Base-by-base conservation (phyloP, 1,284 basidiomycete genomes). In the Malassezia pachydermatis region DNA sequence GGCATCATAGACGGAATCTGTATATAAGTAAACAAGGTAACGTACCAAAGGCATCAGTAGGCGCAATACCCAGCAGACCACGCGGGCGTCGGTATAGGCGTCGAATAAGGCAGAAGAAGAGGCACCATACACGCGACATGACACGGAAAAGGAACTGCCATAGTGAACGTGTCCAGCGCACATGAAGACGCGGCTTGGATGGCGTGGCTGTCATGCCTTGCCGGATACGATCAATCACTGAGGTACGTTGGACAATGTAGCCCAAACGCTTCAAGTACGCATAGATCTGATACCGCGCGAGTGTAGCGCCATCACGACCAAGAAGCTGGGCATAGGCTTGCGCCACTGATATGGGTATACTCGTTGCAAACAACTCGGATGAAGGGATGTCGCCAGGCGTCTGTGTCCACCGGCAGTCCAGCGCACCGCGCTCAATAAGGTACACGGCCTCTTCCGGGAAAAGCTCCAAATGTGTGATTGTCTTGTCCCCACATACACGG, bases 401-500 rank as follows among this genome's bases (percentile, higher is more conserved):
- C 2, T n/a, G 29, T 8, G 61, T 87, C 84, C 57, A 90, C 73
- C 4, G 83, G 40, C 57, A 63, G 23, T 59, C 57, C 17, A 59
- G 44, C 6, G 45, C 45, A 14, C 90, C 90, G 30, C 89, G 76
- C 72, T 96, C 92, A 37, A 90, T 78, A 24, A 96, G 78, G 74
- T 94, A 96, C 7, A 96, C 77, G 0, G 87, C 81, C 74, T 96
- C 92, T 74, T 98, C 92, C 0, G 92, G 92, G 2, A 95, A 76
- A 0, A 98, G 76, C 63, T 94, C 88, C n/a, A 73, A 62, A 14
- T 36, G 57, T 36, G 11, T 65, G 55, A 33, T 25, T 5, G 23
- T 16, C 1, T 13, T 13, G 22, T 57, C 37, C 17, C 28, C 45
- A 4, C 28, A 24, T 7, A n/a, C 5, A 0, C 49, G 38, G 6